phyloP scores from a whole-genome alignment of 2,329 filamentous ascomycete species.

The Gremmenia infestans region DNA sequence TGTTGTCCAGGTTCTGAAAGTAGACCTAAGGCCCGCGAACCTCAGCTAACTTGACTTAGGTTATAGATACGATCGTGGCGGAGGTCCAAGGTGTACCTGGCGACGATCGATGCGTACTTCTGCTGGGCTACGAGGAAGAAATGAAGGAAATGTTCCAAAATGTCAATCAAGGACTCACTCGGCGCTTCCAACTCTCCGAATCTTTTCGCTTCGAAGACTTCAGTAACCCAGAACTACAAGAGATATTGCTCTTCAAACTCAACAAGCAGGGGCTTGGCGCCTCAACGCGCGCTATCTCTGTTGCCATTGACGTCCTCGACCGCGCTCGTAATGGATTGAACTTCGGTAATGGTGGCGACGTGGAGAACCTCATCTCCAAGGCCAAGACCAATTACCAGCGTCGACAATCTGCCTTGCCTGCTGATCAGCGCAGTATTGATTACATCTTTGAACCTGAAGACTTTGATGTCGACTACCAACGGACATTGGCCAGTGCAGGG shows the following conservation, averaged over 20 bases:
- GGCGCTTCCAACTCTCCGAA: conserved; percentile 59
- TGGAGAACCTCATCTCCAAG: conserved; percentile 62
- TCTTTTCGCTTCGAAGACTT: conserved; percentile 70
- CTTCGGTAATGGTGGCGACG: conserved; percentile 70
- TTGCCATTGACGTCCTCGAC: conserved; percentile 55
- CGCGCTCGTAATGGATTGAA: conserved; percentile 58
- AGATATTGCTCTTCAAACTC: conserved; percentile 61
- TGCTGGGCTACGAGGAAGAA: conserved; percentile 64
- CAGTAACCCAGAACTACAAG: conserved; percentile 47
- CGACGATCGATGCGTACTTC: conserved; percentile 67
- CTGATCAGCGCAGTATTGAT: conserved; percentile 9
- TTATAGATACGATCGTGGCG: conserved; percentile 72
- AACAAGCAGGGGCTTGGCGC: conserved; percentile 48
- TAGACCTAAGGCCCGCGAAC: too few relatives aligned
- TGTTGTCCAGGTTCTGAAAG: too few relatives aligned
- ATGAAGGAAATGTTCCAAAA: conserved; percentile 72
- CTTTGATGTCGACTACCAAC: conserved; percentile 49
- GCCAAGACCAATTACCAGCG: conserved; percentile 36
- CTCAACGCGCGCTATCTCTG: conserved; percentile 45
- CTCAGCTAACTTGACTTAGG: conserved; percentile 23
- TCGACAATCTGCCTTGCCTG: conserved; percentile 17
- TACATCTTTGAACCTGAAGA: conserved; percentile 35
- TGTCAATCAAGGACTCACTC: conserved; percentile 62
- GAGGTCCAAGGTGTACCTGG: conserved; percentile 65
- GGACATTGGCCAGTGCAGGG: conserved; percentile 34